Evolutionary conservation across 2,329 filamentous ascomycete genomes (phyloP).

Genomic region (Colletotrichum navitas): DNA sequence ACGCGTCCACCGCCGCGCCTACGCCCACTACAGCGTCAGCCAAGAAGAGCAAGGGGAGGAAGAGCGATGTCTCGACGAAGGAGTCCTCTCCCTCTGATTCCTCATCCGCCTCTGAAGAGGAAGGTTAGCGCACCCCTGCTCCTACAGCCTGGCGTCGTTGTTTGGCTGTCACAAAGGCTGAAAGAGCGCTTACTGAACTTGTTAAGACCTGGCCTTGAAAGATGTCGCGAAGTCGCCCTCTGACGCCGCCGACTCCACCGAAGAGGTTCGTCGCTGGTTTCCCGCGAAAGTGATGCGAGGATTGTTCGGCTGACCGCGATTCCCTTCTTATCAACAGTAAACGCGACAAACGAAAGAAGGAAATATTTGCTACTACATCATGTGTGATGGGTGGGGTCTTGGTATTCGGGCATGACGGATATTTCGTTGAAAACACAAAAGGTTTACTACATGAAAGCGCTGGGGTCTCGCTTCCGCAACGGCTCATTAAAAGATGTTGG

Average conservation of each 20-base stretch:
- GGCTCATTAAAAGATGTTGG: conserved; percentile 13
- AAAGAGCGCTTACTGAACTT: conserved; percentile 14
- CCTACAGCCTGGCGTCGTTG: neutral
- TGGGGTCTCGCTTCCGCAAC: conserved; percentile 20
- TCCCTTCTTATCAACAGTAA: conserved; percentile 24
- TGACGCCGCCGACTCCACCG: conserved; percentile 28
- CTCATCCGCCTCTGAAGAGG: conserved; percentile 27
- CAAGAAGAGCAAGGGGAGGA: conserved; percentile 43
- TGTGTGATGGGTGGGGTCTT: conserved; percentile 4
- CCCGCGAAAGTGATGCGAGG: conserved; percentile 26
- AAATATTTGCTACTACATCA: conserved; percentile 24
- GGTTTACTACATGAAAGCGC: neutral
- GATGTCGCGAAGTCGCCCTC: conserved; percentile 24
- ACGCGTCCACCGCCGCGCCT: conserved; percentile 41
- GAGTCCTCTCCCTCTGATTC: conserved; percentile 21
- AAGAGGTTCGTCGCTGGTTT: conserved; percentile 38
- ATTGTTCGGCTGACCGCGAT: conserved; percentile 36
- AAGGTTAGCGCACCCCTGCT: conserved; percentile 30
- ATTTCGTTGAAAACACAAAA: conserved; percentile 2
- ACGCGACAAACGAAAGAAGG: conserved; percentile 10
- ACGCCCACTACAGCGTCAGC: conserved; percentile 47
- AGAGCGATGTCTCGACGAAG: conserved; percentile 14
- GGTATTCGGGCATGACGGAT: conserved; percentile 9
- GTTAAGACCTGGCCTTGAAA: conserved; percentile 17
- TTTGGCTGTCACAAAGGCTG: neutral